These are phyloP conservation scores for Sphaerulina vaccinii DNA, from an alignment of 2,329 filamentous ascomycete species.

Conservation along the genomic window DNA sequence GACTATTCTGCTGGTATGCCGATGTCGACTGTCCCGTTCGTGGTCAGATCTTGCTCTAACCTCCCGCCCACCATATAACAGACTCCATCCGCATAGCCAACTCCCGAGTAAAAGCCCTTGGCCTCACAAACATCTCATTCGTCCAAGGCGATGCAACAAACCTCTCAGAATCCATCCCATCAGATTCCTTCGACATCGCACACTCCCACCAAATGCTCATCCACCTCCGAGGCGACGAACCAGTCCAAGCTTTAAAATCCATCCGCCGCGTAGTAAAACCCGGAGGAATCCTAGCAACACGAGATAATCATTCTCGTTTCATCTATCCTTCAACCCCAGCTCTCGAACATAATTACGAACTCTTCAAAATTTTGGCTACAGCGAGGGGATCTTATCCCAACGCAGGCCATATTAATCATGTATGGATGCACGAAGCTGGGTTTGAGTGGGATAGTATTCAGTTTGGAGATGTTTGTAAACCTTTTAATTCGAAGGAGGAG, in stretches of 20 bases:
- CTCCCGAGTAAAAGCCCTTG: conserved; percentile 4
- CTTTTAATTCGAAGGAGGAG: background rate
- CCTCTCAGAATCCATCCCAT: background rate
- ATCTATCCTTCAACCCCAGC: conserved; percentile 11
- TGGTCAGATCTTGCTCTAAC: background rate
- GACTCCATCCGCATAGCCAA: conserved; percentile 12
- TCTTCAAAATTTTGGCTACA: conserved; percentile 9
- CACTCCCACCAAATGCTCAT: conserved; percentile 58
- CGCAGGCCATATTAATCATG: conserved; percentile 20
- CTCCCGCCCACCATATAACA: background rate
- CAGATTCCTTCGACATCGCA: conserved; percentile 54
- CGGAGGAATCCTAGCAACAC: conserved; percentile 52
- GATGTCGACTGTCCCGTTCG: background rate
- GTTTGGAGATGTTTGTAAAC: conserved; percentile 3
- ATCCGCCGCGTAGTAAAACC: conserved; percentile 54
- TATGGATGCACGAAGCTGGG: conserved; percentile 29
- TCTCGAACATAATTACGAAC: conserved; percentile 16
- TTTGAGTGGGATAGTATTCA: conserved; percentile 18
- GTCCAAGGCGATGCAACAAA: conserved; percentile 9
- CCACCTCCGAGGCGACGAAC: conserved; percentile 49
- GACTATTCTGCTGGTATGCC: conserved; percentile 34
- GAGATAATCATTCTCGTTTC: conserved; percentile 34
- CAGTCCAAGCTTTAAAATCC: conserved; percentile 50
- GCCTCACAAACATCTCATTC: conserved; percentile 18
- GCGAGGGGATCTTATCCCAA: conserved; percentile 20